Percentiles rank a stretch among this genome's conserved stretches.
Evolutionary conservation across 164 flowering plant genomes (phyloP).

Genomic region (Aristolochia contorta): DNA sequence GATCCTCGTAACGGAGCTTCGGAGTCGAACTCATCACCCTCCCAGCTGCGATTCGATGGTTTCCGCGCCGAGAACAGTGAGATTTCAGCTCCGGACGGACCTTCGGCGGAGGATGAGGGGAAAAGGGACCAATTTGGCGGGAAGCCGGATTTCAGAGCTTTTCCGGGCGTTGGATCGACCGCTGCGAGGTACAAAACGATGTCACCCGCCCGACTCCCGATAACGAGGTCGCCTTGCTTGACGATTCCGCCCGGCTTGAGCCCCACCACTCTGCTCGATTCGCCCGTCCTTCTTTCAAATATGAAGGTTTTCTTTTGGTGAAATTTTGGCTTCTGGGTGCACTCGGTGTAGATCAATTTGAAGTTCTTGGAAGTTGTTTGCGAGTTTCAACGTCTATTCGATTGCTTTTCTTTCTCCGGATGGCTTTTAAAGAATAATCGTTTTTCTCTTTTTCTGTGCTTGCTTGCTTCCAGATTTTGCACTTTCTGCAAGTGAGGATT

Average conservation of each 20-base stretch:
- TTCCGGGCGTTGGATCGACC: slow-evolving; percentile 17
- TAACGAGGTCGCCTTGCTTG: slow-evolving; percentile 61
- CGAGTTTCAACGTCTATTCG: too few species aligned
- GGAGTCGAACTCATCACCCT: slow-evolving; percentile 1
- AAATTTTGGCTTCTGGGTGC: slow-evolving; percentile 1
- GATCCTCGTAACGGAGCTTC: slow-evolving; percentile 1
- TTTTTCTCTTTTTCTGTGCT: too few species aligned
- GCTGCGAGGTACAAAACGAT: slow-evolving; percentile 64
- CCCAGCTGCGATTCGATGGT: slow-evolving; percentile 15
- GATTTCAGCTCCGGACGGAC: background rate
- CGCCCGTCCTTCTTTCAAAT: slow-evolving; percentile 44
- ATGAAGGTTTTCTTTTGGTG: slow-evolving; percentile 48
- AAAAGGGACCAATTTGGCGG: slow-evolving; percentile 6
- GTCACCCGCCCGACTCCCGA: slow-evolving; percentile 94
- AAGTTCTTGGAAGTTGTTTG: too few species aligned
- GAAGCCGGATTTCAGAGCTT: slow-evolving; percentile 4
- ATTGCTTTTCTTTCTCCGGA: too few species aligned
- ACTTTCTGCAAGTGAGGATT: too few species aligned
- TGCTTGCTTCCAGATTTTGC: too few species aligned
- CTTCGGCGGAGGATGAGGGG: background rate
- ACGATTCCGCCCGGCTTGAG: slow-evolving; percentile 83
- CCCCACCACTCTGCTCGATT: slow-evolving; percentile 60
- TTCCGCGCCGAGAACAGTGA: slow-evolving; percentile 4
- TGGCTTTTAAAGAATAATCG: too few species aligned
- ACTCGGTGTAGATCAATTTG: too few species aligned